These are phyloP conservation scores for Geosmithia flava DNA, from an alignment of 2,329 filamentous ascomycete genomes.

Conservation along the genomic window DNA sequence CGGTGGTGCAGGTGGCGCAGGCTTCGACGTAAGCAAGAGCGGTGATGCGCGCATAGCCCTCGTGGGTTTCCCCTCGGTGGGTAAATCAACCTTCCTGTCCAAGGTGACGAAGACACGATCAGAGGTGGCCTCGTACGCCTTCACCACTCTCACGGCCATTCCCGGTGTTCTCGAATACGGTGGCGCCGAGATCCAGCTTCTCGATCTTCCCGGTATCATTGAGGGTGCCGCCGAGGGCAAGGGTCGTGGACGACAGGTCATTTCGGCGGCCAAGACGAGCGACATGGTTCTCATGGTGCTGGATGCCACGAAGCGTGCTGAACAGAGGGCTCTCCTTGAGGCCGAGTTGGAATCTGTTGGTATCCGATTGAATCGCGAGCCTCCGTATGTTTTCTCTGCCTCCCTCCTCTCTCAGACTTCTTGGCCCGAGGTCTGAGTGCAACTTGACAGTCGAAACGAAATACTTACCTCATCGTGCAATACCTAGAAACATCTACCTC, in stretches of 20 bases:
- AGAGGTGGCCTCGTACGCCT: conserved; percentile 90
- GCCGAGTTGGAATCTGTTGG: conserved; percentile 90
- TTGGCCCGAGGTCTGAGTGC: no score
- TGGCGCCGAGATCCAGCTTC: conserved; percentile 92
- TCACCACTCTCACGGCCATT: conserved; percentile 95
- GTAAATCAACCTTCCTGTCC: conserved; percentile 97
- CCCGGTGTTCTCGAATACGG: conserved; percentile 96
- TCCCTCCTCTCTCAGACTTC: background rate
- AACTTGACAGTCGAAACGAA: background rate
- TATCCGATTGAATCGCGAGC: conserved; percentile 82
- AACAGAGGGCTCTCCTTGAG: conserved; percentile 82
- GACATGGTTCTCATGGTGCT: conserved; percentile 95
- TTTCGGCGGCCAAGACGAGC: conserved; percentile 95
- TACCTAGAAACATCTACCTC: conserved; percentile 78
- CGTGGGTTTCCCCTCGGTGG: conserved; percentile 97
- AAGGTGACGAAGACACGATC: conserved; percentile 98
- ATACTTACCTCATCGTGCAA: background rate
- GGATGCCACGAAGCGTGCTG: conserved; percentile 90
- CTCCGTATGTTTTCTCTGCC: conserved; percentile 49
- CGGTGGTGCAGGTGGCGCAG: conserved; percentile 65
- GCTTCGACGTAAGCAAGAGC: conserved; percentile 91
- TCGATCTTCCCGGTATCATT: conserved; percentile 96
- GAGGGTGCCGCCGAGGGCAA: conserved; percentile 95
- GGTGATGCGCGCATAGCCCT: conserved; percentile 94
- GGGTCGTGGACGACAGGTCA: conserved; percentile 89